These are phyloP conservation scores for Aspergillus hancockii DNA, from an alignment of 495 filamentous ascomycete species.

Conservation along the genomic window DNA sequence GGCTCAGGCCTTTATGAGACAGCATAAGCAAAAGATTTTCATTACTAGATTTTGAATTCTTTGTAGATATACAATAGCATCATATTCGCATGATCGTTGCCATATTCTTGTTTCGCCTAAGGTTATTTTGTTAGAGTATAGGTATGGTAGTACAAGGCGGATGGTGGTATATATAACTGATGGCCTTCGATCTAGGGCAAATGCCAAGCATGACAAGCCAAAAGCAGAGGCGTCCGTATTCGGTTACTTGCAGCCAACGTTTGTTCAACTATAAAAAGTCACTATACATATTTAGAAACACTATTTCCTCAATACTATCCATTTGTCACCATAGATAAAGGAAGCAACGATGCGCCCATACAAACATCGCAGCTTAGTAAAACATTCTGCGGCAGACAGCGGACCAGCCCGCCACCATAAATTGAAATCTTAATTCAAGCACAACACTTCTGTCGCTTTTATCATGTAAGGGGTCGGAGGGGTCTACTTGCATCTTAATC, in stretches of 20 bases:
- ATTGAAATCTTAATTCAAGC: not conserved
- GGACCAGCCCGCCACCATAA: constrained; percentile 7
- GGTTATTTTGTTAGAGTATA: too few relatives aligned
- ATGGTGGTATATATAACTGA: not conserved
- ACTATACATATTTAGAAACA: too few relatives aligned
- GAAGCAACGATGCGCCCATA: not conserved
- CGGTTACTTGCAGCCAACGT: not conserved
- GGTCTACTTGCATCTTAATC: not conserved
- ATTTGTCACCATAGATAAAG: too few relatives aligned
- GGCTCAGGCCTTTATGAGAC: not conserved
- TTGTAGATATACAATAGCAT: too few relatives aligned
- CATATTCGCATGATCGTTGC: too few relatives aligned
- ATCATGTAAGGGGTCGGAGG: not conserved
- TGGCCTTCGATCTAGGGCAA: too few relatives aligned
- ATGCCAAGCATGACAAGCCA: too few relatives aligned
- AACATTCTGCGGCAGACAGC: constrained; percentile 3
- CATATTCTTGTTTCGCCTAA: too few relatives aligned
- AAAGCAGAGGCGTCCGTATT: not conserved
- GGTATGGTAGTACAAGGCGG: too few relatives aligned
- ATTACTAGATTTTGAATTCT: too few relatives aligned
- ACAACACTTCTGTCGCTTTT: not conserved
- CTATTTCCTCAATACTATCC: not conserved
- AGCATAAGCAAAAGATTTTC: not conserved
- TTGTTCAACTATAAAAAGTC: too few relatives aligned
- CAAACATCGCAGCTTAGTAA: constrained; percentile 5